Evolutionary conservation across 495 filamentous ascomycete genomes (phyloP), one percentile per base, ranked within the genome.

Genomic region (Penicillium samsonianum): DNA sequence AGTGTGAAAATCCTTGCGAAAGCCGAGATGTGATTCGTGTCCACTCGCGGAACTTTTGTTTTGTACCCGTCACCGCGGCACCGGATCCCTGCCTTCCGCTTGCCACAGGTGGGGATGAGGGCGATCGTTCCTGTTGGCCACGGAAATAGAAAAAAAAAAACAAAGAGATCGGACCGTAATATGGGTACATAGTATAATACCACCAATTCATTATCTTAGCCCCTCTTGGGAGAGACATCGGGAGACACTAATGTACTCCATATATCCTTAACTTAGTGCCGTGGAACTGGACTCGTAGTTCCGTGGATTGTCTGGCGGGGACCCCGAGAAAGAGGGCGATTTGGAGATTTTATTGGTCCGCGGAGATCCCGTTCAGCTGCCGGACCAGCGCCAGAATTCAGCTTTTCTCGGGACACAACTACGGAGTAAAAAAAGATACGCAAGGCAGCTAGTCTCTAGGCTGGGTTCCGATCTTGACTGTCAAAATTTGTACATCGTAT

Each of bases 41-140:
- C 59, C 64, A 60, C 49, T 61, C 54, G 57, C 61, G 55, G 55
- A 54, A 50, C 48, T 35, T 58, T 48, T 55, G 47, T 59, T 67
- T 67, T 45, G 53, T 65, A 73, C 70, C 70, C 72, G 67, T 71
- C 73, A 66, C 67, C 72, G 72, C 70, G 72, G 72, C 72, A 72
- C 64, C 67, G 69, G 72, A 65, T 67, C 61, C 50, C 50, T 63
- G 62, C 63, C 59, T 74, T 71, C 73, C 71, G 73, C 40, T 67
- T 26, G 65, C 65, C 65, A 65, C 65, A 53, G 40, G 57, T 54
- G 61, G 50, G 47, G 46, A 42, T 31, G 11, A 28, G 31, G 33
- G 60, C 54, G 59, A 61, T 46, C 22, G 35, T 60, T 67, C 66
- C 65, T 41, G 61, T 68, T 68, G 54, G 66, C 55, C 53, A 57